Base-by-base conservation (phyloP, 192 early-diverging fungal genomes). In the Geosiphon pyriformis region DNA sequence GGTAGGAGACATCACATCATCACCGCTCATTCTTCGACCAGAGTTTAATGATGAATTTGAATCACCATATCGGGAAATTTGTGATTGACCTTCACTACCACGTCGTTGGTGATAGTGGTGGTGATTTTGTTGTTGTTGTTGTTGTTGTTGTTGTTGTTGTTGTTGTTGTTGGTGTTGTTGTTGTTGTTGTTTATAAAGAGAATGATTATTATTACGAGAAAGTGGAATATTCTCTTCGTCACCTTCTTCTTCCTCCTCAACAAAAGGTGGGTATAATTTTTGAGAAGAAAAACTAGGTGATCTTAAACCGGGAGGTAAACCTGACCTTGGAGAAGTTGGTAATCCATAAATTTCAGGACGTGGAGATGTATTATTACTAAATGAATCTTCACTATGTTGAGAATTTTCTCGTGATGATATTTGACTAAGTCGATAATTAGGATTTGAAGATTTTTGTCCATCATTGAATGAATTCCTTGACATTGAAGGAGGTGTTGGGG, bases 71-170 rank as follows among this genome's bases (percentile, higher is more conserved):
- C 37, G 37, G n/a, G n/a, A n/a, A n/a, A n/a, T n/a, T n/a, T n/a
- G n/a, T n/a, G n/a, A n/a, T n/a, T n/a, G n/a, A n/a, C n/a, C n/a
- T n/a, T n/a, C n/a, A n/a, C n/a, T n/a, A n/a, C n/a, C n/a, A n/a
- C n/a, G n/a, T n/a, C n/a, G 49, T 34, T 0, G 42, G 10, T 31
- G 37, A 29, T 23, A 7, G 4, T 61, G n/a, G n/a, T n/a, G n/a
- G n/a, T n/a, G 59, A 29, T 61, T 33, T 61, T 47, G 59, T 46
- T 47, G 47, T 22, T 51, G 59, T 48, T 17, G 37, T 8, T 47
- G 59, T 20, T 48, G 37, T 29, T 23, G 37, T 61, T 17, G 29
- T 27, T 26, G 42, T 37, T 46, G 59, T 61, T 27, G 59, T 26
- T 17, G 8, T 49, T 56, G 54, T 17, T 29, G 0, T 29, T 56